Evolutionary conservation across 352 stramenopile genomes (phyloP).

Genomic region (Globisporangium spinosum): DNA sequence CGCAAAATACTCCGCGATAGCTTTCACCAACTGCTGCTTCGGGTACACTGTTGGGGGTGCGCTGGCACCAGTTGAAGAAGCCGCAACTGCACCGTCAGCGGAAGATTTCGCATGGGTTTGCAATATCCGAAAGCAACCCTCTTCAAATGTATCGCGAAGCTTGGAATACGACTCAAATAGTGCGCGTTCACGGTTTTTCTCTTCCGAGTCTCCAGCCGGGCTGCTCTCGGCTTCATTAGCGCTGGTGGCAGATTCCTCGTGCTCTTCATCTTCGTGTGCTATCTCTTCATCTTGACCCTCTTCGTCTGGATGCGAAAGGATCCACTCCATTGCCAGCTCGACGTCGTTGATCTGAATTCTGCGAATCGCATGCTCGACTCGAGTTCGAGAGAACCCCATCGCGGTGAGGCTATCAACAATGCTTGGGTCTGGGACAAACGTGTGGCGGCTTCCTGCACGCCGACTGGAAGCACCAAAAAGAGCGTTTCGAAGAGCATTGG

Average conservation of each 20-base stretch:
- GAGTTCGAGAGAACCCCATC: conserved; percentile 93
- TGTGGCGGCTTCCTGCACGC: conserved; percentile 28
- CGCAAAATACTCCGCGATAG: conserved; percentile 66
- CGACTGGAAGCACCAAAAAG: conserved; percentile 39
- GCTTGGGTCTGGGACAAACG: conserved; percentile 88
- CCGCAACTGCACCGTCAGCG: background rate
- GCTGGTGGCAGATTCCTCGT: conserved; percentile 10
- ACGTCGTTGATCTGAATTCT: conserved; percentile 89
- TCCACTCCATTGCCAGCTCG: conserved; percentile 96
- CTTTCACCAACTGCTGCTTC: conserved; percentile 49
- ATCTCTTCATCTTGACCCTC: conserved; percentile 34
- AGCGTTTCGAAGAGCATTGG: conserved; percentile 39
- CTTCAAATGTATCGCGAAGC: conserved; percentile 60
- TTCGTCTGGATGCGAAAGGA: conserved; percentile 88
- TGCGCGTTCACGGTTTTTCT: conserved; percentile 40
- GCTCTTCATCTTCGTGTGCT: conserved; percentile 25
- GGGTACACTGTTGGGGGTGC: conserved; percentile 22
- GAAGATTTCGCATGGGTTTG: conserved; percentile 31
- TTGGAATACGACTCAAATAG: conserved; percentile 49
- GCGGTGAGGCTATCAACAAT: conserved; percentile 91
- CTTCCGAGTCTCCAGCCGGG: conserved; percentile 16
- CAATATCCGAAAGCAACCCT: conserved; percentile 62
- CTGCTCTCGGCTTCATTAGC: background rate
- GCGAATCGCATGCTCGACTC: conserved; percentile 90
- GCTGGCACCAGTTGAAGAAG: background rate